Percentiles rank a stretch among this genome's conserved stretches.
Conservation (phyloP, 2,329 filamentous ascomycete genomes). For the Colletotrichum higginsianum region DNA sequence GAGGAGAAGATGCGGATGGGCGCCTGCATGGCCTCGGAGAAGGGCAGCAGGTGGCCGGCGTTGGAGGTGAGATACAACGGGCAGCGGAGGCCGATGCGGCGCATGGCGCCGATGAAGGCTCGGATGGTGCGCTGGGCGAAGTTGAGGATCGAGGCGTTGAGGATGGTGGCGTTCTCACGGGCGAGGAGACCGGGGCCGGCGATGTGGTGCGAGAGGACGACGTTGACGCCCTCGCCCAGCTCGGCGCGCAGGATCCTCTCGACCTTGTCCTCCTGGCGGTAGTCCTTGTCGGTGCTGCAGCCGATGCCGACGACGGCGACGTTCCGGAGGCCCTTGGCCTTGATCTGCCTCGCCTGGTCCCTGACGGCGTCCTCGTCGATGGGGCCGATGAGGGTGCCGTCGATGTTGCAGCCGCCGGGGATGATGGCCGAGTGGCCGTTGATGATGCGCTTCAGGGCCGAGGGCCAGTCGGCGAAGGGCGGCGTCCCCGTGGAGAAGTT, state of each 20-base stretch:
- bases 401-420: conserved; percentile 45
- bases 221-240: conserved; percentile 49
- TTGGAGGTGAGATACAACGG: conserved; percentile 66
- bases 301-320: conserved; percentile 72
- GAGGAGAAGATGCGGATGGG: conserved; percentile 46
- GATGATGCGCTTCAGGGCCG: conserved; percentile 57
- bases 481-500: conserved; percentile 64
- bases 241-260: conserved; percentile 62
- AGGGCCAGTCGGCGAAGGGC: conserved; percentile 68
- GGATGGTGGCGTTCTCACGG: conserved; percentile 67
- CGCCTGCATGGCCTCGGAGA: conserved; percentile 44
- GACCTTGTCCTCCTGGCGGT: conserved; percentile 66
- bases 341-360: conserved; percentile 44
- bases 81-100: conserved; percentile 55
- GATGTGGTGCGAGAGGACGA: conserved; percentile 51
- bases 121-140: conserved; percentile 63
- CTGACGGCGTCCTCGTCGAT: conserved; percentile 38
- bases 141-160: conserved; percentile 65
- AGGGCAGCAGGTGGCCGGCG: conserved; percentile 55
- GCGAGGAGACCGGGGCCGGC: conserved; percentile 59
- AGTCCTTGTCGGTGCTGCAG: conserved; percentile 69
- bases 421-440: conserved; percentile 44
- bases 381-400: conserved; percentile 43
- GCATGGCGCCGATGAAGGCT: conserved; percentile 61
- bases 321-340: conserved; percentile 49